phyloP scores from a whole-genome alignment of 2,329 filamentous ascomycete genomes.

The Fusarium xyrophilum region DNA sequence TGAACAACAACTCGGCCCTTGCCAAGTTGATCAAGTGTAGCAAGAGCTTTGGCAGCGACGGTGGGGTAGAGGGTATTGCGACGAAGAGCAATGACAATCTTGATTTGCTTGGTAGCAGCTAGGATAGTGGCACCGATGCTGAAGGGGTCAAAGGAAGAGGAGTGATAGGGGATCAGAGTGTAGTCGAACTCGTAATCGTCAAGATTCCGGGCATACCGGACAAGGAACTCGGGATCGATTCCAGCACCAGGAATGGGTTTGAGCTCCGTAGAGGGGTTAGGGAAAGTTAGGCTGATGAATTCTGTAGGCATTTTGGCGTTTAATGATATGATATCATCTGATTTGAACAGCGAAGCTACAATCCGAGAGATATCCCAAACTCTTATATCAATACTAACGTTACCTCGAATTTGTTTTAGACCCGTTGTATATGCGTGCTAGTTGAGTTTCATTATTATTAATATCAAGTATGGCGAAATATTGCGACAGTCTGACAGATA shows the following conservation, averaged over 20 bases:
- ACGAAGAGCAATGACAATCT: constrained; percentile 66
- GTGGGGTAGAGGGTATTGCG: constrained; percentile 67
- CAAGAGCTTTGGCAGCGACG: constrained; percentile 66
- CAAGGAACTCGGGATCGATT: constrained; percentile 62
- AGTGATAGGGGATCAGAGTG: constrained; percentile 66
- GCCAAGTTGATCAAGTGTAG: constrained; percentile 66
- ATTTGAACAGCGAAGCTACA: background rate
- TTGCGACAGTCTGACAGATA: constrained; percentile 40
- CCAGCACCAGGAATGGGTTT: constrained; percentile 58
- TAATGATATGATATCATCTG: background rate
- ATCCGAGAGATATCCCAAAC: background rate
- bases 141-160: constrained; percentile 53
- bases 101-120: constrained; percentile 63
- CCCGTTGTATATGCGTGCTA: constrained; percentile 1
- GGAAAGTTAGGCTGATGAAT: constrained; percentile 65
- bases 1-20: constrained; percentile 65
- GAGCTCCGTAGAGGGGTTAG: constrained; percentile 64
- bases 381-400: background rate
- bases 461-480: constrained; percentile 40
- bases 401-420: background rate
- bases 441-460: constrained; percentile 37
- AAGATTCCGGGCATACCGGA: constrained; percentile 62
- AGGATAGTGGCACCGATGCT: constrained; percentile 66
- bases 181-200: constrained; percentile 69
- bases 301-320: constrained; percentile 50